phyloP scores from a whole-genome alignment of 2,329 filamentous ascomycete species.

The Pseudogymnoascus destructans region DNA sequence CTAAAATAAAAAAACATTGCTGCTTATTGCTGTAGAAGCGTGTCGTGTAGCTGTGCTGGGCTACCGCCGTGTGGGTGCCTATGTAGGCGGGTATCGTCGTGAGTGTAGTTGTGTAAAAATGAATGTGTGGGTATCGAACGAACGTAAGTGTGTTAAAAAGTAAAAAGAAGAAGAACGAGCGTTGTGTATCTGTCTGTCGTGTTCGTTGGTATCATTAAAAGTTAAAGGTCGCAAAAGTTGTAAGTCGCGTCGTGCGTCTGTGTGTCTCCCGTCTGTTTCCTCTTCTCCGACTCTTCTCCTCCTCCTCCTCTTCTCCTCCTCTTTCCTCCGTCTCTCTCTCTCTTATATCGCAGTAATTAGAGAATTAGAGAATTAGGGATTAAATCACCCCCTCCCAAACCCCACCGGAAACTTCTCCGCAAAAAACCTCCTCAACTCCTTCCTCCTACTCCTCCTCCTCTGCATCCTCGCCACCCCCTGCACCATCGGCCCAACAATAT shows the following conservation, averaged over 20 bases:
- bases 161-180: not conserved
- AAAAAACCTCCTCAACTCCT: conserved; percentile 24
- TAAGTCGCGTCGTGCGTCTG: not conserved
- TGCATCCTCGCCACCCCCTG: conserved; percentile 24
- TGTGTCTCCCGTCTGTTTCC: conserved; percentile 16
- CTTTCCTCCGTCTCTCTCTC: not conserved
- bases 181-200: not conserved
- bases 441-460: conserved; percentile 23
- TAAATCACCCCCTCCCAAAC: conserved; percentile 19
- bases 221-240: not conserved
- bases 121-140: not conserved
- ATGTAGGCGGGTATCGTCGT: not conserved
- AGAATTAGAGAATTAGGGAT: not conserved
- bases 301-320: too few relatives aligned
- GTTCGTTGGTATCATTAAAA: not conserved
- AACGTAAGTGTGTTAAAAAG: not conserved
- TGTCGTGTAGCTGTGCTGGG: not conserved
- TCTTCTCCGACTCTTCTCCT: conserved; percentile 15
- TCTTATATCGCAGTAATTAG: not conserved
- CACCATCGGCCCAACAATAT: conserved; percentile 84
- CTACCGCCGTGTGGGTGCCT: not conserved
- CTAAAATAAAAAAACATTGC: not conserved
- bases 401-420: conserved; percentile 25
- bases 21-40: not conserved
- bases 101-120: not conserved